Evolutionary conservation across 2,329 filamentous ascomycete genomes (phyloP), one percentile per base, ranked within the genome.

Genomic region (Apiospora koreana): DNA sequence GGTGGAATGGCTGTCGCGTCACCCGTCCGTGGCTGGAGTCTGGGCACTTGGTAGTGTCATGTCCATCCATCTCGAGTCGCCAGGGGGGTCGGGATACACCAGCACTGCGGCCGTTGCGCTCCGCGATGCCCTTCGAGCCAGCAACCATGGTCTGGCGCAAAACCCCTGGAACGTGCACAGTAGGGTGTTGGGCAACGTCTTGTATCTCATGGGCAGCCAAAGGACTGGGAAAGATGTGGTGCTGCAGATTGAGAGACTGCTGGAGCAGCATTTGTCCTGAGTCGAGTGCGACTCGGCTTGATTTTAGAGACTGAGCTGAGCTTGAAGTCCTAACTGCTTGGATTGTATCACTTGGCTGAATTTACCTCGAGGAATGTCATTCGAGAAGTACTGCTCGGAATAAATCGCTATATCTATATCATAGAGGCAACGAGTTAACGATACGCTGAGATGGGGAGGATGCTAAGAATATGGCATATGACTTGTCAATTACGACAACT

Each of bases 41-140:
- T 93, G 93, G 82, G 91, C 93, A 0, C 81, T 96, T 1, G 94
- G 94, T 0, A 92, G 89, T 2, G 92, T 96, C 0, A 16, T 54
- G 14, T 91, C 92, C 0, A 90, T 97, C 46, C 84, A 83, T 35
- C 75, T 89, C 69, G 77, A 79, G 4, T 83, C 84, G 16, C 77
- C 79, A 0, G 80, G 81, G 10, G 82, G 81, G 3, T 73, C 80
- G 0, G 85, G 86, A 0, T 87, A 87, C 73, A 84, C 81, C 70
- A 86, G 85, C 48, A 54, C 25, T 23, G 85, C 83, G 0, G 85
- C 86, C 0, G 76, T 78, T n/a, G 79, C 78, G 0, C 73, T 88
- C 0, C 84, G 86, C 64, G 77, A 79, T 2, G 75, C 74, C 31
- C 74, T 87, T 1, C 70, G 78, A 10, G n/a, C 14, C 1, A 62